Evolutionary conservation across 768 basidiomycete species (phyloP).

Genomic region (Rhodotorula babjevae): DNA sequence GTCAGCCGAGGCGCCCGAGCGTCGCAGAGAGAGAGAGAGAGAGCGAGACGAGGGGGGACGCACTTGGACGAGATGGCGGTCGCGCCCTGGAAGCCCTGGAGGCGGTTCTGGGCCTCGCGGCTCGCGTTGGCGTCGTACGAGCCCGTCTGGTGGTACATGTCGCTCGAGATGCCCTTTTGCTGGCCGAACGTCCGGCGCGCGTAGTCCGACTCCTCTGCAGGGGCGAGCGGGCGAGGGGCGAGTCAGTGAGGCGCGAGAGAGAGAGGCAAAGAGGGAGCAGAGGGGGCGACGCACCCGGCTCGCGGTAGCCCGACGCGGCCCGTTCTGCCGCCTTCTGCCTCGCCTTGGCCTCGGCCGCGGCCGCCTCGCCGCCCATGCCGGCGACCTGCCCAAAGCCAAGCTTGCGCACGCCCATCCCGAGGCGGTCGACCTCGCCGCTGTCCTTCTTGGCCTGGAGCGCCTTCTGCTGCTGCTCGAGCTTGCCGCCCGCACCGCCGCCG

Average conservation of each 20-base stretch:
- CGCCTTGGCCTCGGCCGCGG: slow-evolving; percentile 57
- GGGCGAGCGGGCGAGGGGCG: not conserved
- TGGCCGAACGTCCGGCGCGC: slow-evolving; percentile 20
- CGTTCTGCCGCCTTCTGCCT: slow-evolving; percentile 56
- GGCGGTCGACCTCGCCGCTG: slow-evolving; percentile 55
- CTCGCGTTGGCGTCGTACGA: slow-evolving; percentile 69
- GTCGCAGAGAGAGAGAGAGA: not conserved
- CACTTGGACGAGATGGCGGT: slow-evolving; percentile 59
- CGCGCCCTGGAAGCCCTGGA: slow-evolving; percentile 82
- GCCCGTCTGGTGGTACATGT: slow-evolving; percentile 92
- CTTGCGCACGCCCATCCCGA: slow-evolving; percentile 68
- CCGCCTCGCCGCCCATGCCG: slow-evolving; percentile 43
- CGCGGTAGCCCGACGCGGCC: slow-evolving; percentile 49
- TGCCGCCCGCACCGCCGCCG: not conserved
- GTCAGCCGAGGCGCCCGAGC: not conserved
- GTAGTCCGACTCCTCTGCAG: not conserved
- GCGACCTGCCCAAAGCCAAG: slow-evolving; percentile 69
- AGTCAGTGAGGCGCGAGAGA: not conserved
- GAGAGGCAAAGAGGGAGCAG: not conserved
- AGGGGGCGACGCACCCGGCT: slow-evolving; percentile 7
- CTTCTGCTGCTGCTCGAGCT: slow-evolving; percentile 1
- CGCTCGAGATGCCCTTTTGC: slow-evolving; percentile 74
- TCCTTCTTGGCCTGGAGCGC: slow-evolving; percentile 49
- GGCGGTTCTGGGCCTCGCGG: slow-evolving; percentile 71
- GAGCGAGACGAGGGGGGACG: not conserved